Conservation (phyloP, 495 filamentous ascomycete genomes). For the Tuber umbilicatum region DNA sequence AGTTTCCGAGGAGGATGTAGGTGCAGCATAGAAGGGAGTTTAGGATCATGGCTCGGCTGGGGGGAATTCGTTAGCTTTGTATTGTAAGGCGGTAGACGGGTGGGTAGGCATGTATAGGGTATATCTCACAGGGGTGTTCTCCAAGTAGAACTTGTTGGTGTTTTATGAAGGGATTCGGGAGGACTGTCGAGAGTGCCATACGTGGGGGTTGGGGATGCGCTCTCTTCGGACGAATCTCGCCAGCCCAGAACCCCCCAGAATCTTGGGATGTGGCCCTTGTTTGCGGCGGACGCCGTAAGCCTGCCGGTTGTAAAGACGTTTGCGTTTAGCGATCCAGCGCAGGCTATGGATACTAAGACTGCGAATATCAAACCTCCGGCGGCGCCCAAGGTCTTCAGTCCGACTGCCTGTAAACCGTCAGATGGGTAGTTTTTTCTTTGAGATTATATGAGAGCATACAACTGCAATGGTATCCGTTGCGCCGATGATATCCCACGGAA, state of each 20-base stretch:
- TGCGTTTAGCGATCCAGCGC: slow-evolving; percentile 51
- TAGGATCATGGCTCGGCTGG: neutral
- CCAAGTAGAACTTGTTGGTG: neutral
- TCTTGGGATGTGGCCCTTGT: slow-evolving; percentile 50
- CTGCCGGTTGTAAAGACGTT: slow-evolving; percentile 54
- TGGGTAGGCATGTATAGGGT: neutral
- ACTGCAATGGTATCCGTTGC: neutral
- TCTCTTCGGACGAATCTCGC: neutral
- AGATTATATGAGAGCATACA: neutral
- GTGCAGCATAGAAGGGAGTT: neutral
- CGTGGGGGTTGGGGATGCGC: neutral
- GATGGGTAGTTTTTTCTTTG: neutral
- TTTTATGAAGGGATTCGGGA: neutral
- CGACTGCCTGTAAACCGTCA: slow-evolving; percentile 47
- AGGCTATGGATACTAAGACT: slow-evolving; percentile 50
- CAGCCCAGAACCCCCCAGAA: slow-evolving; percentile 46
- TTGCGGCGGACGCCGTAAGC: slow-evolving; percentile 53
- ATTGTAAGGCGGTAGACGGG: neutral
- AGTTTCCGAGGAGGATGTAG: neutral
- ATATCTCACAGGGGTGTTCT: neutral
- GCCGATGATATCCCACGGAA: neutral
- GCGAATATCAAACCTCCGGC: slow-evolving; percentile 48
- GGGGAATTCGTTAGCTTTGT: neutral
- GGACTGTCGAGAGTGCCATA: neutral
- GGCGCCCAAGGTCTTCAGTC: slow-evolving; percentile 52